Base-by-base conservation (phyloP, 176 grass and related monocot species). In the Hsuehochloa calcarea region DNA sequence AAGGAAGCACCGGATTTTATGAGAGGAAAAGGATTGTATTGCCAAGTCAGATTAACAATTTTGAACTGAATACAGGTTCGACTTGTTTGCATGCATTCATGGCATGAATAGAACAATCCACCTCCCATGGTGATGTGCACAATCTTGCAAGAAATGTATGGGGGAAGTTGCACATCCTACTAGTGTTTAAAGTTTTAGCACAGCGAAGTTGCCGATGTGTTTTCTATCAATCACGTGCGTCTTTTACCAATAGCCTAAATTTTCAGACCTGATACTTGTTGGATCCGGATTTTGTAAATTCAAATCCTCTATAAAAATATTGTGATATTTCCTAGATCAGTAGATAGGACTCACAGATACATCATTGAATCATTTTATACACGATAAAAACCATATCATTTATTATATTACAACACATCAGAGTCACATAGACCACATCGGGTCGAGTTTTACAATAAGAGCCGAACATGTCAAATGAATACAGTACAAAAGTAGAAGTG, bases 31-130 rank as follows among this genome's bases (percentile, higher is more conserved):
- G 17, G 19, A 10, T 25, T 17, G 25, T 20, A 82, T 64, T 50
- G 23, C 35, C 13, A 17, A 6, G 62, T 81, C 62, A 23, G 62
- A 82, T 46, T 44, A 64, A 45, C 25, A 37, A 64, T 64, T 85
- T 78, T 1, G 34, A 76, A 82, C 64, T 70, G 70, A 22, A 51
- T 29, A 41, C 50, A 4, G 39, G 60, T 10, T 47, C 19, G 62
- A 68, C 82, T 58, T n/a, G 70, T 81, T 76, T 77, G 25, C 52
- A 49, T 10, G n/a, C 88, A 86, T 86, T 90, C 72, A 82, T 82
- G 65, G 12, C 39, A 20, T 27, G 88, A 66, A 46, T 78, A 74
- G 66, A 86, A 90, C 88, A 3, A 19, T 46, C 73, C 79, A 82
- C 84, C 88, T 47, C 61, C 84, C 72, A 63, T 44, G 65, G 22